Evolutionary conservation across 495 filamentous ascomycete species (phyloP), one percentile per base, ranked within the genome.

Genomic region (Astrothelium subdiscretum): DNA sequence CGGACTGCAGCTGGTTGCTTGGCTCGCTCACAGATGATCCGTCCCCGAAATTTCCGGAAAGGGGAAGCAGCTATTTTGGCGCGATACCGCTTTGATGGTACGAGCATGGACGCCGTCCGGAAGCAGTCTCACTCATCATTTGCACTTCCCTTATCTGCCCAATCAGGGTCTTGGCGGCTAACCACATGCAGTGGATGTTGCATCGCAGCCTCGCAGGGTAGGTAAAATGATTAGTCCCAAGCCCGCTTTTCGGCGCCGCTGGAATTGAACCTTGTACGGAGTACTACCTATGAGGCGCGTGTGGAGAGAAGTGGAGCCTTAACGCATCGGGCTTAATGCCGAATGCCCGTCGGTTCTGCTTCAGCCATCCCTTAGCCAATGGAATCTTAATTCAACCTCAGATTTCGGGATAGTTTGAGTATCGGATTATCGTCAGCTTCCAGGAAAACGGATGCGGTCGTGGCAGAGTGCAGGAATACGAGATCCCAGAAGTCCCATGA

Each of bases 121-220:
- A 54, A 29, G 29, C 8, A 29, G 29, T 54, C 24, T 8, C 18
- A 8, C 11, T 48, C 42, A 48, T 8, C 42, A 48, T n/a, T 48
- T n/a, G n/a, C n/a, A n/a, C 42, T 12, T 54, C 11, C 24, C 48
- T 54, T 54, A 54, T 54, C 48, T 1, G 24, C n/a, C 48, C 48
- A 54, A 54, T 54, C 24, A 26, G 20, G 20, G 5, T 27, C 8
- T 26, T 54, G 48, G 48, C 24, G 10, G 4, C 22, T 20, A n/a
- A 29, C 48, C 24, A 15, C 11, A 54, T 29, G 24, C 24, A 29
- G 48, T 6, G 24, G 22, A 54, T 26, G 48, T 54, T 54, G 48
- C 48, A 54, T 54, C 48, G 48, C 48, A 54, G 48, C 48, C 48
- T 54, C 48, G 48, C 48, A 54, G 10, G 20, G 48, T 24, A 54